Conservation (phyloP, 225 moss, liverwort and hornwort genomes). For the Neckera pumila region DNA sequence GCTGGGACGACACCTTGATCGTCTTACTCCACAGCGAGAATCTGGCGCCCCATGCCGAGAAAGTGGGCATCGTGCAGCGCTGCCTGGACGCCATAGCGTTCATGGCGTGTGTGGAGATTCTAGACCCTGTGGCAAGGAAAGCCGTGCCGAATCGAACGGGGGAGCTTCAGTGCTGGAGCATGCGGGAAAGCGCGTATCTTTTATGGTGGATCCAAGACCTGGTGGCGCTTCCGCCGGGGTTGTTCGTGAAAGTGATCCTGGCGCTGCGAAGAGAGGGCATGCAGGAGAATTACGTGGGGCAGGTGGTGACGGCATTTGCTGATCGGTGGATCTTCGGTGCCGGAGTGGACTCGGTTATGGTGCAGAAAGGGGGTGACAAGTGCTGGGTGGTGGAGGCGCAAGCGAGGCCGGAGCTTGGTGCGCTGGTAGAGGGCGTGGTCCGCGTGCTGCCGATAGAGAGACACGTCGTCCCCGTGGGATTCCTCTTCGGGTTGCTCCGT, state of each 20-base stretch:
- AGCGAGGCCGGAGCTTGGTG: conserved; percentile 12
- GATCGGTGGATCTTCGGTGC: conserved; percentile 57
- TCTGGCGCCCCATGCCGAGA: conserved; percentile 47
- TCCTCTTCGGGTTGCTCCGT: conserved; percentile 68
- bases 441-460: conserved; percentile 50
- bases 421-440: conserved; percentile 52
- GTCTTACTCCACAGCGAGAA: conserved; percentile 62
- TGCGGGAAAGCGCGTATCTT: conserved; percentile 1
- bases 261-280: conserved; percentile 65
- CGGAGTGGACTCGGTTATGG: conserved; percentile 11
- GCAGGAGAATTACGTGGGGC: conserved; percentile 75
- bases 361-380: conserved; percentile 29
- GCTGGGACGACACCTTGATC: conserved; percentile 76
- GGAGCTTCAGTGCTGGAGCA: conserved; percentile 60
- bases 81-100: conserved; percentile 72
- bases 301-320: conserved; percentile 70
- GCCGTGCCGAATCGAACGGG: conserved; percentile 19
- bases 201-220: conserved; percentile 88
- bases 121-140: conserved; percentile 49
- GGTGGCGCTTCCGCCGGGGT: conserved; percentile 46
- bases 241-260: conserved; percentile 53
- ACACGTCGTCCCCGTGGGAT: conserved; percentile 56
- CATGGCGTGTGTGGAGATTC: conserved; percentile 63
- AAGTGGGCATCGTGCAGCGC: conserved; percentile 43
- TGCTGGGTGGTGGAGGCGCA: conserved; percentile 15